Evolutionary conservation across 352 stramenopile genomes (phyloP), one percentile per base, ranked within the genome.

Genomic region (Pythium myriotylum): DNA sequence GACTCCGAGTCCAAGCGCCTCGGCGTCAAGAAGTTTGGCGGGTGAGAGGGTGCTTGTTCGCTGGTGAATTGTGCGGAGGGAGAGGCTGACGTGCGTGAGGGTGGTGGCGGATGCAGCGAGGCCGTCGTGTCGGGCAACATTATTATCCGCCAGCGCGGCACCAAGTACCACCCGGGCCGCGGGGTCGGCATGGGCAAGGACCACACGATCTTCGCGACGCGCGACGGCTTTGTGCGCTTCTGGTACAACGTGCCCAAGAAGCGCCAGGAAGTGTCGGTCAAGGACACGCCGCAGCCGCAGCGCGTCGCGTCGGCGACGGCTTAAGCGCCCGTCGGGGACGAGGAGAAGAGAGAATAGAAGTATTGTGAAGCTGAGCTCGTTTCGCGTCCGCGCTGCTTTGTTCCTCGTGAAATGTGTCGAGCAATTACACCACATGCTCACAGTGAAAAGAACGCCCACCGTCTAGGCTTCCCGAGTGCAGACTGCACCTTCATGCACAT

Each of bases 141-240:
- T 71, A 98, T 99, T 61, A 95, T 99, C 41, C 84, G 97, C 50
- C 97, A 99, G 81, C 87, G 97, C 48, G 97, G 97, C 41, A 98
- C 89, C 64, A 98, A 97, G 70, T 99, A 97, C 79, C 88, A 98
- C 71, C 72, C 86, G 29, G 96, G 95, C 47, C 90, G 94, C 10
- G 97, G 97, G 52, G 96, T 99, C 32, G 95, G 95, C 26, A 80
- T 97, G 29, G 94, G 94, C 68, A 96, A 92, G 77, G 94, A 98
- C 78, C 89, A 98, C 77, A 98, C 94, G 41, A 91, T 98, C 62
- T 98, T 94, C 70, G 90, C 92, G 37, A 88, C 84, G 43, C 75
- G 74, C 40, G 80, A 93, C 26, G 94, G 93, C 45, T 92, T 85
- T 45, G 94, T 98, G 42, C 76, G 92, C 26, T 98, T 98, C 76